Evolutionary conservation across 257 asterid genomes (phyloP).

Genomic region (Datura wrightii): DNA sequence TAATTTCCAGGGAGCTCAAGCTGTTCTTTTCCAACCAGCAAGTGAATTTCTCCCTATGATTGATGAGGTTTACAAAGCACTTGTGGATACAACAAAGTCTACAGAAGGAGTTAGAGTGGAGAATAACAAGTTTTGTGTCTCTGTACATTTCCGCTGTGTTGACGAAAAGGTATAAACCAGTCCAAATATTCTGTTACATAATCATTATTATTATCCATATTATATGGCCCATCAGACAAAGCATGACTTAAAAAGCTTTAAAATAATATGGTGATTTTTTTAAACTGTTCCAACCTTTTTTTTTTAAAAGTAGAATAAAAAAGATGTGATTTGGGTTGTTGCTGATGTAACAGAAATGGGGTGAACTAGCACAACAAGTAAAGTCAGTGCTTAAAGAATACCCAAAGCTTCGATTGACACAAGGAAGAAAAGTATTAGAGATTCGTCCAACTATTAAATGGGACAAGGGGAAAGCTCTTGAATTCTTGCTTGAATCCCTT

Average conservation of each 20-base stretch:
- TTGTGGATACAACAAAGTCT: conserved; percentile 65
- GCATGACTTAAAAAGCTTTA: neutral
- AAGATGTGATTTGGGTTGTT: conserved; percentile 12
- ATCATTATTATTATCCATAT: neutral
- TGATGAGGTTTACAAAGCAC: conserved; percentile 73
- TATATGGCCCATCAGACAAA: conserved; percentile 27
- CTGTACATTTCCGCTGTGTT: conserved; percentile 91
- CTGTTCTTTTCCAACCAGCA: conserved; percentile 82
- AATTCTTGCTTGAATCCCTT: conserved; percentile 84
- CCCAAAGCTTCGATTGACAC: conserved; percentile 75
- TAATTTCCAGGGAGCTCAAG: conserved; percentile 55
- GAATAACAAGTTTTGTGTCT: conserved; percentile 86
- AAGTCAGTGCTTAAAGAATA: conserved; percentile 75
- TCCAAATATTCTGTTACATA: conserved; percentile 7
- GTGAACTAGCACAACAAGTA: conserved; percentile 77
- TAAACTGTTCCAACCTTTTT: neutral
- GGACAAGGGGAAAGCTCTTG: conserved; percentile 99
- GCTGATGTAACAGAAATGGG: conserved; percentile 71
- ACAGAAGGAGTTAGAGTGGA: conserved; percentile 83
- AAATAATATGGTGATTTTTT: neutral
- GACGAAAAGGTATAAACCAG: conserved; percentile 72
- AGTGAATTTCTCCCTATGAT: conserved; percentile 87
- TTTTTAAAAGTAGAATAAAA: neutral
- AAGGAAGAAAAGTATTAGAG: conserved; percentile 91
- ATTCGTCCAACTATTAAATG: conserved; percentile 93